Conservation (phyloP, 495 filamentous ascomycete genomes). For the Parmelia sp. region DNA sequence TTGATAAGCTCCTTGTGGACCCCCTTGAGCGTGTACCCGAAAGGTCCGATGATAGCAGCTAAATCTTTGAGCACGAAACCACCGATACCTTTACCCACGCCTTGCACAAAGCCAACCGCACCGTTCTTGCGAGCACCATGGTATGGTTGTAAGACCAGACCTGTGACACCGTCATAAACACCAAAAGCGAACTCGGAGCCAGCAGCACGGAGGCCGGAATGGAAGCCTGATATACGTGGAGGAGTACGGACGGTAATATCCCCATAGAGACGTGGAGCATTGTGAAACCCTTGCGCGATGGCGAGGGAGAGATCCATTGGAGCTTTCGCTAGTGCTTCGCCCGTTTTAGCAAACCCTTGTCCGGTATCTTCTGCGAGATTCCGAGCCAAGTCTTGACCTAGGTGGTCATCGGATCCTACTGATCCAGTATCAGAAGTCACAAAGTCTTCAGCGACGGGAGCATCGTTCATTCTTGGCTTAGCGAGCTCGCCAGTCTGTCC, state of each 20-base stretch:
- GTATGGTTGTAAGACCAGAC: slow-evolving; percentile 59
- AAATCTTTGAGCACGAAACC: slow-evolving; percentile 67
- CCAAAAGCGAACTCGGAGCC: slow-evolving; percentile 62
- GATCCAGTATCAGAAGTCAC: slow-evolving; percentile 19
- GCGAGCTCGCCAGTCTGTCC: slow-evolving; percentile 10
- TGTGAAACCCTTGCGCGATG: slow-evolving; percentile 74
- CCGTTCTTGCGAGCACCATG: slow-evolving; percentile 56
- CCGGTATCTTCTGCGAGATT: slow-evolving; percentile 42
- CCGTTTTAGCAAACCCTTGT: slow-evolving; percentile 42
- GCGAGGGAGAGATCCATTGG: slow-evolving; percentile 64
- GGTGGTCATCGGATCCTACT: slow-evolving; percentile 24
- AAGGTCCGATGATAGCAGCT: slow-evolving; percentile 55
- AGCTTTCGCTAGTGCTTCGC: slow-evolving; percentile 38
- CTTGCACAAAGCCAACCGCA: slow-evolving; percentile 54
- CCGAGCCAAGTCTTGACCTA: slow-evolving; percentile 31
- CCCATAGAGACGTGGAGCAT: slow-evolving; percentile 73
- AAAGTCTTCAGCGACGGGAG: slow-evolving; percentile 7
- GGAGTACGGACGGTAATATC: slow-evolving; percentile 44
- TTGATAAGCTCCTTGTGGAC: slow-evolving; percentile 41
- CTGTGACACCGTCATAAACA: slow-evolving; percentile 67
- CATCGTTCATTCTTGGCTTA: slow-evolving; percentile 15
- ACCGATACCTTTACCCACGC: slow-evolving; percentile 67
- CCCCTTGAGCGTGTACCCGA: slow-evolving; percentile 63
- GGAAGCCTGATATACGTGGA: slow-evolving; percentile 58
- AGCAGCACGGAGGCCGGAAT: slow-evolving; percentile 60